Conservation (phyloP, 176 grass and related monocot species). For the Typha latifolia region DNA sequence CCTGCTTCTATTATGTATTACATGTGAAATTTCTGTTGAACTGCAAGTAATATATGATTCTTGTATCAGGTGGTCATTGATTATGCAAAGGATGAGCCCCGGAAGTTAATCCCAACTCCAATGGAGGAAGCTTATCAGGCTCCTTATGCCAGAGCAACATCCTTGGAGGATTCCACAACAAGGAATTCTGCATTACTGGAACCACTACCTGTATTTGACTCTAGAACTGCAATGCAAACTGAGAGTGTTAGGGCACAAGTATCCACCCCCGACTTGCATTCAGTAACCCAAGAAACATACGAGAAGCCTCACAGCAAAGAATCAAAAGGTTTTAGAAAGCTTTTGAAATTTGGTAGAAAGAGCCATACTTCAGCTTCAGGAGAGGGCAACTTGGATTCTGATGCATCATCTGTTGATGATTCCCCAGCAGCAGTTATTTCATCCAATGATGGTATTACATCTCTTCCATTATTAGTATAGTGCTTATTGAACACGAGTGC, state of each 20-base stretch:
- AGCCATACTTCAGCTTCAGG: conserved; percentile 33
- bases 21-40: no score
- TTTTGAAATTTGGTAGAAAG: conserved; percentile 89
- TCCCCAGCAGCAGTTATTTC: conserved; percentile 13
- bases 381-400: conserved; percentile 35
- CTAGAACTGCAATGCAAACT: neutral
- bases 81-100: no score
- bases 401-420: conserved; percentile 57
- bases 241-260: no score
- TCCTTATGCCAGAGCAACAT: no score
- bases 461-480: neutral
- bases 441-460: conserved; percentile 57
- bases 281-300: conserved; percentile 12
- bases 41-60: no score
- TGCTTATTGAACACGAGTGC: neutral
- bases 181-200: no score
- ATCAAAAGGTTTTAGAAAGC: conserved; percentile 77
- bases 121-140: no score
- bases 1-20: no score
- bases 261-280: no score
- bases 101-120: no score
- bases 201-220: neutral
- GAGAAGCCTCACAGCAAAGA: conserved; percentile 56
- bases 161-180: no score
- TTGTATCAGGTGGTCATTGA: no score